Evolutionary conservation across 202 grass and related monocot species (phyloP), one percentile per base, ranked within the genome.

Genomic region (Musa balbisiana): DNA sequence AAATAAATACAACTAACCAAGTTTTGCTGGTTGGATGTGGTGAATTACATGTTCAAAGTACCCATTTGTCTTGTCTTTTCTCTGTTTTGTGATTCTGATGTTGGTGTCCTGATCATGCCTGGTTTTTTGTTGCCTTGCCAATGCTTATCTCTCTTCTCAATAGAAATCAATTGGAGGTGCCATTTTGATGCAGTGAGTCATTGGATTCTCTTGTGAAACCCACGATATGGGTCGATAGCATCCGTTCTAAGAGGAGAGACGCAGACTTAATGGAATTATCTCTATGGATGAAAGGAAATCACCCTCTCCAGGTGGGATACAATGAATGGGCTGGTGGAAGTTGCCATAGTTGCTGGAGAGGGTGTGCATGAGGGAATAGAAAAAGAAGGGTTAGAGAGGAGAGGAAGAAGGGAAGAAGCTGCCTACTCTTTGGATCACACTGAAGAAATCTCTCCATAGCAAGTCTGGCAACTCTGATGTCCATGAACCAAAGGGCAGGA

Each of bases 391-490:
- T 26, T 19, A 79, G 71, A 66, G 27, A 2, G 56, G 17, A 33
- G 53, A 51, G 9, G 29, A 52, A 24, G 25, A 63, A 20, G 24
- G 52, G 13, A 21, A 62, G 54, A 75, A 73, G 72, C 77, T 80
- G 81, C 77, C 85, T 64, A 83, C 80, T 75, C 76, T 87, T 74
- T 87, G 85, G 85, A 59, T 83, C 83, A 59, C 85, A 19, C 77
- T 87, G 51, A 87, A 87, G 69, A 87, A 76, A 56, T 80, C 85
- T 73, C 73, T 83, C n/a, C 76, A 80, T 19, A 83, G 85, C 81
- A 87, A 83, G 52, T 76, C 85, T 12, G 81, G 83, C 63, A 72
- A 80, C 19, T 72, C 67, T 51, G 85, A 87, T 78, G 85, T 87
- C 19, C 64, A 80, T 59, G 85, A 87, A 13, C 85, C 85, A 51